Evolutionary conservation across 495 filamentous ascomycete genomes (phyloP).

Genomic region (Corynascus novoguineensis): DNA sequence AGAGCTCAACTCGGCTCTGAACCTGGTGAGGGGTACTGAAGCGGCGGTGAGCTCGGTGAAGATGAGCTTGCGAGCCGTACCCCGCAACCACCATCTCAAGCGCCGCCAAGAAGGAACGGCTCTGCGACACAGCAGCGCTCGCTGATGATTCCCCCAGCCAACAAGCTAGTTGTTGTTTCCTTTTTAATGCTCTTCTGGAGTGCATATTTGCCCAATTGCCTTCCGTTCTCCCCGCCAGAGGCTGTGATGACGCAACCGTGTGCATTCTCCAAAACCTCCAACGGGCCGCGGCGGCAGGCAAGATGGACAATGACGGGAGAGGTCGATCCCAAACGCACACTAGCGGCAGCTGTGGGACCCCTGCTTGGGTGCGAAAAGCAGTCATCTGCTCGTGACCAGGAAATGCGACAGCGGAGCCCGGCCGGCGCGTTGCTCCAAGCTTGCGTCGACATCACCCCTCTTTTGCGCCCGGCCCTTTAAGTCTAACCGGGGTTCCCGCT

Average conservation of each 20-base stretch:
- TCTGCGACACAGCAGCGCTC: background rate
- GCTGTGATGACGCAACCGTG: slow-evolving; percentile 6
- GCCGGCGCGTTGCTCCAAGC: slow-evolving; percentile 7
- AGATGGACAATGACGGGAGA: background rate
- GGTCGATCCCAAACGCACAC: slow-evolving; percentile 9
- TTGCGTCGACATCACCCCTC: slow-evolving; percentile 11
- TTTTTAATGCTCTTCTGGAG: background rate
- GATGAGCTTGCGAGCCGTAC: background rate
- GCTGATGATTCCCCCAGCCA: background rate
- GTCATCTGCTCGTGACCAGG: slow-evolving; percentile 14
- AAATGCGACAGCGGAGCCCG: slow-evolving; percentile 6
- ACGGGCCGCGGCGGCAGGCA: slow-evolving; percentile 3
- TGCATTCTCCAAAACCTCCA: background rate
- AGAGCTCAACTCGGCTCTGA: no score
- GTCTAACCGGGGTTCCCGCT: slow-evolving; percentile 14
- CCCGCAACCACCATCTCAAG: slow-evolving; percentile 7
- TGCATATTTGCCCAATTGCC: background rate
- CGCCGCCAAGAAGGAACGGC: background rate
- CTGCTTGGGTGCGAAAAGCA: slow-evolving; percentile 5
- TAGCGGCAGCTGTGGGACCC: slow-evolving; percentile 14
- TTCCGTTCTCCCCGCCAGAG: background rate
- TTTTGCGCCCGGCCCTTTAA: slow-evolving; percentile 9
- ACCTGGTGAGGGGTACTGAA: background rate
- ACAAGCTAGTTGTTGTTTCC: background rate
- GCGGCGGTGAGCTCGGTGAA: slow-evolving; percentile 15